Base-by-base conservation (phyloP, 208 protist genomes). In the Acanthamoeba royreba region DNA sequence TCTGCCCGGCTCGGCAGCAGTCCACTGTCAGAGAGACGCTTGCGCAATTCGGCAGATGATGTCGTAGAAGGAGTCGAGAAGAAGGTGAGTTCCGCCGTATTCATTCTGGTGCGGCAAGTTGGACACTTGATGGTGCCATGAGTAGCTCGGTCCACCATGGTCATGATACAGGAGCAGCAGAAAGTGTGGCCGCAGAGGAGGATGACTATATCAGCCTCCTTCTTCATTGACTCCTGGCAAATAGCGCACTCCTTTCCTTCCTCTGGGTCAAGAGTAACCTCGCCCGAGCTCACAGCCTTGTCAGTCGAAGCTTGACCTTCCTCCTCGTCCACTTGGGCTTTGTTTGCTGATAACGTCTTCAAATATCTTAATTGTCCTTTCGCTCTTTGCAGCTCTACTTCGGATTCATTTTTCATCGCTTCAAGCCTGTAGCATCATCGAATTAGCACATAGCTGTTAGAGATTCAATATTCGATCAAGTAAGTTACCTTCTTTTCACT, bases 141-240 rank as follows among this genome's bases (percentile, higher is more conserved):
- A 8, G 46, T 55, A 31, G 85, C 85, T 31, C 31, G 53, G 45
- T 95, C 94, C 53, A 95, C 87, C 94, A 94, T 94, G 40, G 40
- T 90, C 91, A 92, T 92, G 13, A 94, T 58, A 72, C 94, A 95
- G 3, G 81, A n/a, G 55, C 91, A 94, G 53, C 94, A 95, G 58
- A 94, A 94, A 9, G 33, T 38, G 53, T 95, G 94, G 31, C 94
- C 94, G 83, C 94, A 95, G 4, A 88, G n/a, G 1, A 95, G 38
- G 28, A 95, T 52, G 2, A 92, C 94, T 11, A 94, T 49, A 42
- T 95, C 63, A 25, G 40, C 28, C 22, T 55, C 94, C 38, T 93
- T 43, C 47, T 15, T 2, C 13, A 91, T 25, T 31, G 35, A 17
- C 45, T 95, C 94, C 79, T 95, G 91, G 46, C 94, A 95, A 58